Conservation (phyloP, 1,139 yeast genomes). For the Yarrowia galli region DNA sequence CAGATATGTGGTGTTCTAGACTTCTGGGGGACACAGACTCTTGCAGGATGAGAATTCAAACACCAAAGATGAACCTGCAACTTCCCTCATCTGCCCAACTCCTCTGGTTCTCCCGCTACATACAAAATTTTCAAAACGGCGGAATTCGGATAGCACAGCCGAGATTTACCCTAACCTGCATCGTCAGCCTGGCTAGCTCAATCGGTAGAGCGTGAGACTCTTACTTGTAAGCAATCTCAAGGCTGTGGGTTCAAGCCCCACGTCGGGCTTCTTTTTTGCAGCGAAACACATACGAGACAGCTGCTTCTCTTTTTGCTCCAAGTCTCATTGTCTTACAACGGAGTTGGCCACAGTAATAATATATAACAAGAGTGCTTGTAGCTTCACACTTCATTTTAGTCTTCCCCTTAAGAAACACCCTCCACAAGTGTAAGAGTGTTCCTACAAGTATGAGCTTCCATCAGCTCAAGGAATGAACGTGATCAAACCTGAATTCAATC, state of each 20-base stretch:
- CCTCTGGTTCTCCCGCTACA: background rate
- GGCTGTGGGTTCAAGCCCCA: conserved; percentile 35
- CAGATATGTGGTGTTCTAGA: no score
- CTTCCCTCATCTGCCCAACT: background rate
- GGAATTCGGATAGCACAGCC: background rate
- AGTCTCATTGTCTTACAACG: no score
- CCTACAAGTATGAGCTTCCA: no score
- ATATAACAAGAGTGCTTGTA: no score
- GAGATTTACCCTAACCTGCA: background rate
- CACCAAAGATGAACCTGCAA: background rate
- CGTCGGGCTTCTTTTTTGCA: conserved; percentile 19
- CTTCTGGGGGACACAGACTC: no score
- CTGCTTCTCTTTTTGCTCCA: no score
- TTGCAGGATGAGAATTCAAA: background rate
- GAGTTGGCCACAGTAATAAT: background rate
- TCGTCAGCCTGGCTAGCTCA: conserved; percentile 17
- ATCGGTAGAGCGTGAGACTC: conserved; percentile 35
- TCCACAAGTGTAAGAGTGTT: no score
- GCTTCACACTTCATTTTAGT: no score
- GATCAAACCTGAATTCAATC: no score
- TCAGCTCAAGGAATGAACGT: no score
- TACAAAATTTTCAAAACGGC: background rate
- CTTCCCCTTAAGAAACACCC: no score
- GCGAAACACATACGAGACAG: no score
- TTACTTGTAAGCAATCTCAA: conserved; percentile 13